phyloP scores from a whole-genome alignment of 352 stramenopile species.

The Pythium brachiatum region DNA sequence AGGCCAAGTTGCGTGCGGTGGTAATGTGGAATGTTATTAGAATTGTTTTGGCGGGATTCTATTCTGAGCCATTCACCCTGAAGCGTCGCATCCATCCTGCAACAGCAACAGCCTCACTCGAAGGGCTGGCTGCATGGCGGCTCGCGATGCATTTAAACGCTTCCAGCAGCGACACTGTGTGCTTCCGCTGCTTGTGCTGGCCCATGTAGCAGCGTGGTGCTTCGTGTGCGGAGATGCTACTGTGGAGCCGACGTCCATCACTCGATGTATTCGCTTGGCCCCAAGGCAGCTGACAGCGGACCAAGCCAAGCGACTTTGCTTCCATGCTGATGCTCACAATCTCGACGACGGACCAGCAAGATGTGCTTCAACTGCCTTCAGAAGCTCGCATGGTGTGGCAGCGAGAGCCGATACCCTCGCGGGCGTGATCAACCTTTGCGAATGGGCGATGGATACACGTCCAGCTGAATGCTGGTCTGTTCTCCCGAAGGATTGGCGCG shows the following conservation, averaged over 20 bases:
- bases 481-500: slow-evolving; percentile 15
- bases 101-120: background rate
- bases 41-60: slow-evolving; percentile 13
- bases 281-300: slow-evolving; percentile 3
- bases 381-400: background rate
- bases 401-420: background rate
- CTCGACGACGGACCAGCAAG: slow-evolving; percentile 13
- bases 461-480: slow-evolving; percentile 51
- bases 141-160: background rate
- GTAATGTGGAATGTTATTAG: slow-evolving; percentile 23
- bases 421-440: slow-evolving; percentile 7
- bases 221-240: background rate
- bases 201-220: background rate
- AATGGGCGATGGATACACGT: background rate
- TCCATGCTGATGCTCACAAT: background rate
- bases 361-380: slow-evolving; percentile 2
- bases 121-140: background rate
- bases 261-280: slow-evolving; percentile 3
- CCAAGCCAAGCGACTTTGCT: slow-evolving; percentile 8
- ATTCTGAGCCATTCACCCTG: background rate
- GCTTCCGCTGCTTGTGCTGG: background rate
- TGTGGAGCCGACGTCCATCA: background rate
- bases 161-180: background rate
- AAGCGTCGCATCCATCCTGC: background rate
- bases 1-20: slow-evolving; percentile 31